Evolutionary conservation across 495 filamentous ascomycete genomes (phyloP).

Genomic region (Lophiostoma macrostomum): DNA sequence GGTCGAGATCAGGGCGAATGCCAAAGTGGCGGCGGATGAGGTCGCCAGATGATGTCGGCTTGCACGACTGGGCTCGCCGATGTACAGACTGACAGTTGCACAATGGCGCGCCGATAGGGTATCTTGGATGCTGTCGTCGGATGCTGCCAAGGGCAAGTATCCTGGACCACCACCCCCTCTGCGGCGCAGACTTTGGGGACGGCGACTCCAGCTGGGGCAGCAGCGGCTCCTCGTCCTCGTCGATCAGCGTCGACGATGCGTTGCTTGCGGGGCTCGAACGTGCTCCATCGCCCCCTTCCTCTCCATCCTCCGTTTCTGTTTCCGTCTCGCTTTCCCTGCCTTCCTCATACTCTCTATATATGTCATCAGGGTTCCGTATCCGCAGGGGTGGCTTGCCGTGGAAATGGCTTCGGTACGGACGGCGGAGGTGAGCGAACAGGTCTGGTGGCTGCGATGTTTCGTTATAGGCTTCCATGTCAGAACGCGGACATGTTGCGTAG

Average conservation of each 20-base stretch:
- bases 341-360: background rate
- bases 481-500: slow-evolving; percentile 9
- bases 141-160: background rate
- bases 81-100: background rate
- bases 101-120: background rate
- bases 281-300: background rate
- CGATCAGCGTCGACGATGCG: slow-evolving; percentile 16
- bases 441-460: background rate
- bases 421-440: slow-evolving; percentile 18
- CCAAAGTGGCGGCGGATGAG: background rate
- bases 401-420: background rate
- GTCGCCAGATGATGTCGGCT: background rate
- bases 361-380: background rate
- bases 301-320: background rate
- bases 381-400: background rate
- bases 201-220: background rate
- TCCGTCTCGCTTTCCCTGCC: background rate
- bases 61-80: background rate
- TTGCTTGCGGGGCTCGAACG: background rate
- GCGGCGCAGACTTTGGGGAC: background rate
- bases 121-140: background rate
- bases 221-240: slow-evolving; percentile 1
- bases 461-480: background rate
- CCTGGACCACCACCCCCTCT: background rate
- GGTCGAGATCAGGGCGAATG: background rate